Evolutionary conservation across 179 eudicot species (phyloP), one percentile per base, ranked within the genome.

Genomic region (Camellia oleifera): DNA sequence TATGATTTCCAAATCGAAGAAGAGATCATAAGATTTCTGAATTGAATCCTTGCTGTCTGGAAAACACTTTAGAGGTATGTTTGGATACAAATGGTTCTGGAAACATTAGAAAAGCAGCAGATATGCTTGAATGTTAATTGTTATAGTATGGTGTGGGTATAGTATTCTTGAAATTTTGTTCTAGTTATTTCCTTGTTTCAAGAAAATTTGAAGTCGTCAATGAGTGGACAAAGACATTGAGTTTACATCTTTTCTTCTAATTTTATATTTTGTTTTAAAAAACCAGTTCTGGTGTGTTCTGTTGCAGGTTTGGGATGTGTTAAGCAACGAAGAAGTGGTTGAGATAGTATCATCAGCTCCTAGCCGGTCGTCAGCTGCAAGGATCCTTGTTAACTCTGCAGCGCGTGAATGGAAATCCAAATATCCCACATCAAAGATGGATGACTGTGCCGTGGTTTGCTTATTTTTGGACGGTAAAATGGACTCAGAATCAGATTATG

Each of bases 371-470:
- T 91, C 97, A 74, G 97, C 96, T 23, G 93, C 98, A 66, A 84
- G 91, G 56, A 74, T 88, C 77, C 63, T 93, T 44, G 97, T 94
- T 14, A 97, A 94, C 53, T 83, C 89, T 0, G 97, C 98, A 68
- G 92, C 94, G 2, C 90, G 89, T 2, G 97, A 94, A 82, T 93
- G 97, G 97, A 94, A 93, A 86, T 84, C 90, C 78, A 93, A 94
- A 77, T 94, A 94, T 53, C 97, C 98, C 0, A 94, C 98, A 12
- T 94, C 98, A 46, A 94, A 92, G 85, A 92, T 93, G 95, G 97
- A 94, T 54, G 98, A 94, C 53, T 94, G 97, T 84, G 98, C 98
- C 9, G 98, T 90, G 17, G 94, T 94, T n/a, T 94, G 97, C 84
- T 83, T 93, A 56, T 94, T 91, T 65, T 79, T 94, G 74, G 98